Evolutionary conservation across 2,329 filamentous ascomycete species (phyloP).

Genomic region (Dendryphion nanum): DNA sequence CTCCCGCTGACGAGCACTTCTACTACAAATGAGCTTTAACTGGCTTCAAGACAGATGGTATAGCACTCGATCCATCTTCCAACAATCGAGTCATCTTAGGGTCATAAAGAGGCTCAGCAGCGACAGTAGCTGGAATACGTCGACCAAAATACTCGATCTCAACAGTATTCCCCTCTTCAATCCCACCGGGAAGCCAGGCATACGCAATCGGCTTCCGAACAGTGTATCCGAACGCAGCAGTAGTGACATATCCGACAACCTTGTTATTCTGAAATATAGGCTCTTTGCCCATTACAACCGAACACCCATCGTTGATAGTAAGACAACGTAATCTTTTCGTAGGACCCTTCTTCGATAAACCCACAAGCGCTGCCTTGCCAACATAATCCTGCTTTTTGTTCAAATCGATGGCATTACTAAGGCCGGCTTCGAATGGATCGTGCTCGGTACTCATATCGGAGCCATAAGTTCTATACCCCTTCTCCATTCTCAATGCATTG

Average conservation of each 20-base stretch:
- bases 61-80: not conserved
- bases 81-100: not conserved
- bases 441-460: constrained; percentile 62
- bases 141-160: constrained; percentile 63
- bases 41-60: too few relatives aligned
- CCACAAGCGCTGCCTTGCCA: constrained; percentile 51
- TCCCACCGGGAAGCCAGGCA: constrained; percentile 53
- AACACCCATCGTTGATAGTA: constrained; percentile 56
- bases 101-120: constrained; percentile 46
- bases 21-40: too few relatives aligned
- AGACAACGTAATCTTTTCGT: constrained; percentile 48
- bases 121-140: constrained; percentile 54
- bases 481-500: constrained; percentile 59
- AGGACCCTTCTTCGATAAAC: constrained; percentile 37
- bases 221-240: constrained; percentile 60
- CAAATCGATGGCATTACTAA: constrained; percentile 51
- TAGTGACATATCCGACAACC: constrained; percentile 59
- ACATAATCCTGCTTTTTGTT: constrained; percentile 50
- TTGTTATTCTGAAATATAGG: constrained; percentile 54
- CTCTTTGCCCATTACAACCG: constrained; percentile 61
- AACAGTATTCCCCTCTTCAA: constrained; percentile 51
- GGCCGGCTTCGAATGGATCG: constrained; percentile 59
- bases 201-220: constrained; percentile 60
- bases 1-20: too few relatives aligned
- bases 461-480: constrained; percentile 58